Conservation (phyloP, 495 filamentous ascomycete species). For the Penicillium fimorum region DNA sequence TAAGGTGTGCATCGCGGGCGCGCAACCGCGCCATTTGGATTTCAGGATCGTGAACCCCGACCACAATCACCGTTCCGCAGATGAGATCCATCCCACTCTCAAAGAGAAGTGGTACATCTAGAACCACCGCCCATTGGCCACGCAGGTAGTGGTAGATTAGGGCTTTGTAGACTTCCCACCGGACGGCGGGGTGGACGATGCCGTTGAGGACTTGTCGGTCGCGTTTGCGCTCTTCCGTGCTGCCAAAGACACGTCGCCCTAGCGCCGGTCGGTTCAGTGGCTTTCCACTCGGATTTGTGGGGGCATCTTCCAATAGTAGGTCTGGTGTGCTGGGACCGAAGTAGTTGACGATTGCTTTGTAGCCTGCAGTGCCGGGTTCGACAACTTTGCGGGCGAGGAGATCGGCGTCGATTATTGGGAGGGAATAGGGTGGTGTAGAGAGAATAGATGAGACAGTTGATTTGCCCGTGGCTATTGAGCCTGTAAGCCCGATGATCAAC, state of each 20-base stretch:
- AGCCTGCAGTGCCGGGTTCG: constrained; percentile 80
- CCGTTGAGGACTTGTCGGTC: constrained; percentile 75
- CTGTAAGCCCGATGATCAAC: constrained; percentile 94
- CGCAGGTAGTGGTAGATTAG: constrained; percentile 63
- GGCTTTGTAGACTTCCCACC: constrained; percentile 68
- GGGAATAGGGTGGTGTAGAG: constrained; percentile 70
- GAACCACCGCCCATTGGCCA: constrained; percentile 82
- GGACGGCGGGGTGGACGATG: constrained; percentile 90
- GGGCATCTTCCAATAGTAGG: constrained; percentile 57
- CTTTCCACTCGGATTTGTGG: constrained; percentile 49
- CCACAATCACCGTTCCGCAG: constrained; percentile 80
- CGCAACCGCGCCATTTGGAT: constrained; percentile 77
- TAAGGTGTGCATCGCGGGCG: constrained; percentile 69
- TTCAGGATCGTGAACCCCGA: constrained; percentile 69
- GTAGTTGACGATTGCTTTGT: constrained; percentile 72
- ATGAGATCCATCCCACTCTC: constrained; percentile 78
- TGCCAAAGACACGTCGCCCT: constrained; percentile 81
- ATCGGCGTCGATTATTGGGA: constrained; percentile 96
- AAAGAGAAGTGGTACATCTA: constrained; percentile 90
- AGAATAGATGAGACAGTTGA: constrained; percentile 89
- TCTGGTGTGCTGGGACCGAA: constrained; percentile 82
- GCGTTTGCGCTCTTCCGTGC: constrained; percentile 56
- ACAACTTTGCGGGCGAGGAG: constrained; percentile 86
- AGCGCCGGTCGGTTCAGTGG: constrained; percentile 84
- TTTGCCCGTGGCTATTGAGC: constrained; percentile 97